Conservation (phyloP, 768 basidiomycete genomes). For the Stropharia rugosoannulata region DNA sequence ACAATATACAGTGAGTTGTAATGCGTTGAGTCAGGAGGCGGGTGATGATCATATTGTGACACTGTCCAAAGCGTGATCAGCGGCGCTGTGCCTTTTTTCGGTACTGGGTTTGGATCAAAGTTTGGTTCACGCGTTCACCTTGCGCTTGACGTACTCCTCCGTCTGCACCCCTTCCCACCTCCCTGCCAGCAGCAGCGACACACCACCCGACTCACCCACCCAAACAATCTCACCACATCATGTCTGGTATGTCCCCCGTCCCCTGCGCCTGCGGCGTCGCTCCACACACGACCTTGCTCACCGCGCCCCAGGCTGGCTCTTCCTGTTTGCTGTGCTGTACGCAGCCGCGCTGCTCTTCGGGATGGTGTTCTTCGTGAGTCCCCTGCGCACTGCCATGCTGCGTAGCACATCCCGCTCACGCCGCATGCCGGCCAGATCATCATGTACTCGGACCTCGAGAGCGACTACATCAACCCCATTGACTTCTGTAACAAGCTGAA, state of each 20-base stretch:
- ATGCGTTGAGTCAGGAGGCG: not conserved
- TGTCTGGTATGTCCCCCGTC: slow-evolving; percentile 16
- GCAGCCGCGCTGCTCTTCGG: slow-evolving; percentile 93
- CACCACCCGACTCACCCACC: not conserved
- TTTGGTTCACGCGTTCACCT: slow-evolving; percentile 23
- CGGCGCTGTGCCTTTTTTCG: slow-evolving; percentile 8
- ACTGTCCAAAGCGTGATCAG: slow-evolving; percentile 14
- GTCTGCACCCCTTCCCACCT: slow-evolving; percentile 1
- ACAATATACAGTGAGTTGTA: not conserved
- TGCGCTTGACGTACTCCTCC: slow-evolving; percentile 15
- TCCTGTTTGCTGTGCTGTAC: slow-evolving; percentile 92
- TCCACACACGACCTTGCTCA: slow-evolving; percentile 10
- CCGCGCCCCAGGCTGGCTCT: slow-evolving; percentile 76
- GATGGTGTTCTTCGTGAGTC: slow-evolving; percentile 96
- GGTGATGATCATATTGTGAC: not conserved
- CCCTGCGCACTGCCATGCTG: no score
- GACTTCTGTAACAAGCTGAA: slow-evolving; percentile 99
- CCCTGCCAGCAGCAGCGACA: slow-evolving; percentile 2
- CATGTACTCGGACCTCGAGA: slow-evolving; percentile 99
- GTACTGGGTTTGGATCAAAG: slow-evolving; percentile 11
- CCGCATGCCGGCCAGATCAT: slow-evolving; percentile 66
- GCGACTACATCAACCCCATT: slow-evolving; percentile 99
- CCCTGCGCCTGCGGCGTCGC: not conserved
- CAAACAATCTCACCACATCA: slow-evolving; percentile 6
- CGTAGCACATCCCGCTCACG: no score